phyloP scores from a whole-genome alignment of 2,329 filamentous ascomycete genomes.

The Fusarium sp. region DNA sequence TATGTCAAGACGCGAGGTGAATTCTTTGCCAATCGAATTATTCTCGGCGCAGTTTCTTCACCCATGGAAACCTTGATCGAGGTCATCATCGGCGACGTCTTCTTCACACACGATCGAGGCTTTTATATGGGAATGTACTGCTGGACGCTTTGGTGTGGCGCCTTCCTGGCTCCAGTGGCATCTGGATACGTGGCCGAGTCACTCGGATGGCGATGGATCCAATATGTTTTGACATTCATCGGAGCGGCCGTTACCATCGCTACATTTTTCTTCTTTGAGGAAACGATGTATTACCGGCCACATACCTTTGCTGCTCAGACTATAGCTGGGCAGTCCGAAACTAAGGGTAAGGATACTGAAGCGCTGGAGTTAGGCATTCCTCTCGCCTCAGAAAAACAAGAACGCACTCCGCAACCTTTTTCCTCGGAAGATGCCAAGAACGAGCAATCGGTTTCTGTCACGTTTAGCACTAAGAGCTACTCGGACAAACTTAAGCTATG shows the following conservation, averaged over 20 bases:
- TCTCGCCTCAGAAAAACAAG: neutral
- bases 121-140: conserved; percentile 48
- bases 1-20: conserved; percentile 39
- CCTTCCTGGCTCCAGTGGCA: conserved; percentile 45
- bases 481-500: conserved; percentile 39
- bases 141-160: conserved; percentile 47
- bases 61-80: conserved; percentile 42
- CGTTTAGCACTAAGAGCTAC: conserved; percentile 23
- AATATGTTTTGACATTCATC: conserved; percentile 43
- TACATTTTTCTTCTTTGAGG: conserved; percentile 46
- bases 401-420: neutral
- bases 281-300: conserved; percentile 45
- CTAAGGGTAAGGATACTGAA: neutral
- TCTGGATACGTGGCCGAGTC: conserved; percentile 43
- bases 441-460: neutral
- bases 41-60: conserved; percentile 43
- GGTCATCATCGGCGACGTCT: conserved; percentile 10
- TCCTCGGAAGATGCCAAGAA: neutral
- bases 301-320: neutral
- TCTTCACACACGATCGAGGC: conserved; percentile 42
- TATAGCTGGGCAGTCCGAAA: conserved; percentile 1
- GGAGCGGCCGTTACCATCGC: conserved; percentile 26
- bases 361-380: neutral
- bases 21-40: conserved; percentile 45
- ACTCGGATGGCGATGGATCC: conserved; percentile 45